A percentile compares a stretch with the other conserved stretches of the same genome.
Evolutionary conservation across 2,329 filamentous ascomycete species (phyloP).

Genomic region (Verticillium albo-atrum): DNA sequence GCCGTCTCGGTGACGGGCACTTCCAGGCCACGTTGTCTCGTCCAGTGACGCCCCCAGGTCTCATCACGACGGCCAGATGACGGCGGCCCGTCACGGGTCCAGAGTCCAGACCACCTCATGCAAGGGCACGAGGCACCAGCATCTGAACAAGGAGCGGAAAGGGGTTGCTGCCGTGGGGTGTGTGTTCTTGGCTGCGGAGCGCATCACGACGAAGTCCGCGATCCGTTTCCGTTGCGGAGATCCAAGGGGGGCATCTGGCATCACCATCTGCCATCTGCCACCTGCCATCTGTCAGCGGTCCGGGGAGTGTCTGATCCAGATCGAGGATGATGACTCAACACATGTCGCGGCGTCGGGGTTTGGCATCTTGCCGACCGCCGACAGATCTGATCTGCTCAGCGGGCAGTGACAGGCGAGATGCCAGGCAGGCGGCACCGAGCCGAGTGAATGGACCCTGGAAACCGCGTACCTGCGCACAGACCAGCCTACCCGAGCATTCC

Average conservation of each 20-base stretch:
- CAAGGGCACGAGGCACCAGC: not conserved
- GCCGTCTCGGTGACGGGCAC: not conserved
- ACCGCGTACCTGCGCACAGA: not conserved
- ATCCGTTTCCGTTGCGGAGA: not conserved
- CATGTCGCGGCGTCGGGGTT: not conserved
- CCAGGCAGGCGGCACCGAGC: not conserved
- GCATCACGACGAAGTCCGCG: not conserved
- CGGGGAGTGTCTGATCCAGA: not conserved
- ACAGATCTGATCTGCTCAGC: not conserved
- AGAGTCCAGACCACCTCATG: not conserved
- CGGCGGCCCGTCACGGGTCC: not conserved
- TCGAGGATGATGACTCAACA: not conserved
- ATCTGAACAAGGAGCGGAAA: not conserved
- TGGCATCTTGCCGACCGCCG: not conserved
- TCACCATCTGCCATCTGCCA: not conserved
- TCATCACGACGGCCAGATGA: not conserved
- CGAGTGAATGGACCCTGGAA: not conserved
- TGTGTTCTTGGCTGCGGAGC: not conserved
- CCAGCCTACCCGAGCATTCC: not conserved
- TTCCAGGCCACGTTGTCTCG: not conserved
- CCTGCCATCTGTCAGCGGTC: not conserved
- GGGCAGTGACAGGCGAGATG: too few species aligned
- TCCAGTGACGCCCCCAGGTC: not conserved
- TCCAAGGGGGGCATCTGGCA: not conserved
- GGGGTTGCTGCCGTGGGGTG: not conserved